phyloP scores from a whole-genome alignment of 805 yeast species.

The Nakazawaea holstii region DNA sequence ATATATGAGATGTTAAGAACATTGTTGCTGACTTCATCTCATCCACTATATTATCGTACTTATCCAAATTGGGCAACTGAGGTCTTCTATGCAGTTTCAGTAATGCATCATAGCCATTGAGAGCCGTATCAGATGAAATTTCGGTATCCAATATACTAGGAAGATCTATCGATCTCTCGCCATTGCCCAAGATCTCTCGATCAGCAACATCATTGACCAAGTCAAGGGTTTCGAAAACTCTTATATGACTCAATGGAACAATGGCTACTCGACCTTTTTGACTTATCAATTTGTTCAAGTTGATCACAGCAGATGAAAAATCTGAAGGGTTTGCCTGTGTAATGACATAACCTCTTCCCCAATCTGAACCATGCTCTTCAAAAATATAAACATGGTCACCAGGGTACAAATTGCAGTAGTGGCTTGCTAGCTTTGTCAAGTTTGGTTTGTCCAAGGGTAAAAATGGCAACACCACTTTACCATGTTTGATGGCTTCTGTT shows the following conservation, averaged over 20 bases:
- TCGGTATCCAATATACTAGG: slow-evolving; percentile 32
- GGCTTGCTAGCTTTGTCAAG: slow-evolving; percentile 24
- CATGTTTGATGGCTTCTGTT: slow-evolving; percentile 37
- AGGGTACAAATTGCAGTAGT: slow-evolving; percentile 52
- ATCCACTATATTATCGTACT: slow-evolving; percentile 38
- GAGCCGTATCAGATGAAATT: slow-evolving; percentile 22
- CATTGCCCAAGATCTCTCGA: slow-evolving; percentile 16
- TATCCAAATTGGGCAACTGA: slow-evolving; percentile 46
- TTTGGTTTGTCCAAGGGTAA: slow-evolving; percentile 37
- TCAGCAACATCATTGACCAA: slow-evolving; percentile 23
- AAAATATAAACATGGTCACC: slow-evolving; percentile 78
- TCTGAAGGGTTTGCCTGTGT: slow-evolving; percentile 68
- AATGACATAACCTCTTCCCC: slow-evolving; percentile 78
- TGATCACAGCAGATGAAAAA: slow-evolving; percentile 54
- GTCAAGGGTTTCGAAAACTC: slow-evolving; percentile 36
- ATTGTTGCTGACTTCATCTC: slow-evolving; percentile 57
- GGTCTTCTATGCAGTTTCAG: slow-evolving; percentile 30
- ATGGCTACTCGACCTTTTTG: slow-evolving; percentile 47
- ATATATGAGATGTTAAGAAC: slow-evolving; percentile 57
- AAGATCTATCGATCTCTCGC: slow-evolving; percentile 11
- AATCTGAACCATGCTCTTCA: slow-evolving; percentile 53
- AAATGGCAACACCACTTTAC: slow-evolving; percentile 37
- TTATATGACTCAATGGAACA: slow-evolving; percentile 54
- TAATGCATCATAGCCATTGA: slow-evolving; percentile 15
- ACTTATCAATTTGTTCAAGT: slow-evolving; percentile 60